These are phyloP conservation scores for Umbelopsis vinacea DNA, from an alignment of 192 early-diverging fungal genomes.

Conservation along the genomic window DNA sequence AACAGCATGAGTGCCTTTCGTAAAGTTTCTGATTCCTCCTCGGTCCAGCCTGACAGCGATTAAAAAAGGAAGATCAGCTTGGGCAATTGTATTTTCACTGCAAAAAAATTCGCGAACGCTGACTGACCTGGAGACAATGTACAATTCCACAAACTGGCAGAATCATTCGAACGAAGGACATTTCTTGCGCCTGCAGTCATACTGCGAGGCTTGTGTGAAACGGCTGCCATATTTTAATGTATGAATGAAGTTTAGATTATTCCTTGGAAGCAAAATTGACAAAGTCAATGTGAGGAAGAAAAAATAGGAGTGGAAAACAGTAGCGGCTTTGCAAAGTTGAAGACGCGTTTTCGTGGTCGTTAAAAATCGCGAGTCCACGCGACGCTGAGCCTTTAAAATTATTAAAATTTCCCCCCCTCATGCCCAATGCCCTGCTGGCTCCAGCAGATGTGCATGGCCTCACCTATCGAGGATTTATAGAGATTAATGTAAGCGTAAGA, in stretches of 20 bases:
- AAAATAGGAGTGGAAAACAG: background rate
- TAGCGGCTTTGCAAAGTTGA: background rate
- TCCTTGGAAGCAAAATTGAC: too few species aligned
- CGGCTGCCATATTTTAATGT: background rate
- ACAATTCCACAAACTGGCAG: conserved; percentile 94
- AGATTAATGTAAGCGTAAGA: conserved; percentile 18
- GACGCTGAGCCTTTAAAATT: background rate
- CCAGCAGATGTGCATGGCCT: conserved; percentile 24
- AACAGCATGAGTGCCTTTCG: conserved; percentile 85
- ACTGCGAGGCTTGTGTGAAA: conserved; percentile 70
- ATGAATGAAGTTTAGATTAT: background rate
- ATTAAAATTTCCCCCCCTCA: conserved; percentile 1
- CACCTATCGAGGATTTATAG: conserved; percentile 30
- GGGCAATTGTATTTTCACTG: background rate
- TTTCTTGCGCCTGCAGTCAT: conserved; percentile 91
- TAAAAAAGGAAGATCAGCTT: background rate
- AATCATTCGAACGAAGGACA: conserved; percentile 91
- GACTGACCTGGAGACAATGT: conserved; percentile 81
- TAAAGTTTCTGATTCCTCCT: conserved; percentile 81
- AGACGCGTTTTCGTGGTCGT: background rate
- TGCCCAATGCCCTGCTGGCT: conserved; percentile 16
- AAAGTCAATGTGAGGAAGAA: background rate
- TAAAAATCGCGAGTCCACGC: conserved; percentile 18
- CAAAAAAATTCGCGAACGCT: background rate
- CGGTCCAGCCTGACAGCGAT: conserved; percentile 73